These are phyloP conservation scores for Trichocomaceae sp. DNA, from an alignment of 2,329 filamentous ascomycete species.

Conservation along the genomic window DNA sequence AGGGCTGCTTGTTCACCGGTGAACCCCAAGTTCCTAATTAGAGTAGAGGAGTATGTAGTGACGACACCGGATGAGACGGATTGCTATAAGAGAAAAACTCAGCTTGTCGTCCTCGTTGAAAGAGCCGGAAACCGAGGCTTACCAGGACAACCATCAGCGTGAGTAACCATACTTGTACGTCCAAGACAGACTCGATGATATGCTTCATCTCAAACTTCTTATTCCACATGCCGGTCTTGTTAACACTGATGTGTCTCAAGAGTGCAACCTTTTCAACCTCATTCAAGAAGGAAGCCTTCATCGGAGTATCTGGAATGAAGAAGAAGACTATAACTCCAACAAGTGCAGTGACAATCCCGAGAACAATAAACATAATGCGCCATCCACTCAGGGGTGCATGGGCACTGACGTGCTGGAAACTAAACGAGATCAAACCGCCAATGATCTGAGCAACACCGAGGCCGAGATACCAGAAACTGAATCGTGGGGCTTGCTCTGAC, in stretches of 20 bases:
- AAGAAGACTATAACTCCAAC: constrained; percentile 38
- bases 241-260: constrained; percentile 40
- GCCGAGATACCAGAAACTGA: constrained; percentile 57
- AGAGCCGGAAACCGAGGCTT: not conserved
- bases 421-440: constrained; percentile 40
- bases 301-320: constrained; percentile 47
- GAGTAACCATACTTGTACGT: constrained; percentile 43
- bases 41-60: constrained; percentile 40
- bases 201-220: constrained; percentile 44
- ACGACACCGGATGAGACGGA: constrained; percentile 41
- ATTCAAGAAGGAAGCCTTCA: constrained; percentile 32
- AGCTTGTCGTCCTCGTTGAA: constrained; percentile 1
- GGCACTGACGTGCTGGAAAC: constrained; percentile 46
- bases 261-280: constrained; percentile 34
- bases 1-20: constrained; percentile 38
- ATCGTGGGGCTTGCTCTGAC: constrained; percentile 52
- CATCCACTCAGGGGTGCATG: constrained; percentile 35
- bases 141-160: constrained; percentile 21
- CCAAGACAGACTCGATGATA: constrained; percentile 40
- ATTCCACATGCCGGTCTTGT: constrained; percentile 49
- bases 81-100: constrained; percentile 24
- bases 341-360: constrained; percentile 43
- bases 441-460: constrained; percentile 50
- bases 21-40: constrained; percentile 39
- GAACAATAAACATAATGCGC: constrained; percentile 47